Evolutionary conservation across 352 stramenopile genomes (phyloP).

Genomic region (Pythium dissotocum): DNA sequence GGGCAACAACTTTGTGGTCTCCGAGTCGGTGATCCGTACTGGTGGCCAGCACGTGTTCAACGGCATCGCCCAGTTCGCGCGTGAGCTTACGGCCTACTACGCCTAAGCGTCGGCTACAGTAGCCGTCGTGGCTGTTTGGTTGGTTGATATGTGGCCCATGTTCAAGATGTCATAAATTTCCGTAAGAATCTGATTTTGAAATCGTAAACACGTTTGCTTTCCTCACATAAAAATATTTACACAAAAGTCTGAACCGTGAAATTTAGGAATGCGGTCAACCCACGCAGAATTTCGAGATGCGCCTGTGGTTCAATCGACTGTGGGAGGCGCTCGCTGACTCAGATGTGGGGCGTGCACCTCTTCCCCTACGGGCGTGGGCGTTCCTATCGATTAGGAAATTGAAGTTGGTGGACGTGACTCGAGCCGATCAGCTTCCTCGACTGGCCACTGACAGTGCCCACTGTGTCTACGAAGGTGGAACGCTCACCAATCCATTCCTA

Average conservation of each 20-base stretch:
- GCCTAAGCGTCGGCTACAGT: neutral
- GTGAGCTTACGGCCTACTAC: neutral
- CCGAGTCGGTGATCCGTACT: constrained; percentile 3
- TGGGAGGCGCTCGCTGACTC: neutral
- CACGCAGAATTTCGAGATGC: neutral
- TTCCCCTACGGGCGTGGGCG: neutral
- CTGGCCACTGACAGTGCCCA: too few species aligned
- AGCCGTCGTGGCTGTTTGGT: too few species aligned
- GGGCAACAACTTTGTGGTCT: neutral
- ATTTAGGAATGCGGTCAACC: too few species aligned
- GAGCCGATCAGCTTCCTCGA: too few species aligned
- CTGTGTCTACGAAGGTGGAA: neutral
- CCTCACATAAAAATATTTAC: too few species aligned
- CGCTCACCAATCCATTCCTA: neutral
- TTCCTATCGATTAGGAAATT: neutral
- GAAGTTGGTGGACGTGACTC: too few species aligned
- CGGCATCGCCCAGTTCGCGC: constrained; percentile 21
- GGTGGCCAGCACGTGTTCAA: constrained; percentile 2
- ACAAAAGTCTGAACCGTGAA: too few species aligned
- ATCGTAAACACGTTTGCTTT: neutral
- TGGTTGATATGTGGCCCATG: too few species aligned
- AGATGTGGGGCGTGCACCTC: neutral
- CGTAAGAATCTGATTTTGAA: neutral
- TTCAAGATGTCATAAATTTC: neutral
- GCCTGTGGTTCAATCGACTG: neutral